Evolutionary conservation across 2,329 filamentous ascomycete species (phyloP).

Genomic region (Diaporthe nobilis): DNA sequence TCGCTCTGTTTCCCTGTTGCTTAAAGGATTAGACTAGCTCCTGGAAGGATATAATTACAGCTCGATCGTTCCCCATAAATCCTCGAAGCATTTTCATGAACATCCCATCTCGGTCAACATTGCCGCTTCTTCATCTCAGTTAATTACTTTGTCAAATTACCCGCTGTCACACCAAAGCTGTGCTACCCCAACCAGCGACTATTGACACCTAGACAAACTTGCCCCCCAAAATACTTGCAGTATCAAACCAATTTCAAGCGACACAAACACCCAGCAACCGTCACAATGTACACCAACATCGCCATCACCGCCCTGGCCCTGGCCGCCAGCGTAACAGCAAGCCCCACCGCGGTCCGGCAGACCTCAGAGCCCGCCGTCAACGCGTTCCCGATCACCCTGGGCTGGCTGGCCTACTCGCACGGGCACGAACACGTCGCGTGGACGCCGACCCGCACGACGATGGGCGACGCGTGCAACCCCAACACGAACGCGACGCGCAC

Average conservation of each 20-base stretch:
- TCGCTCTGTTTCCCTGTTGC: neutral
- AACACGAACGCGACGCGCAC: slow-evolving; percentile 30
- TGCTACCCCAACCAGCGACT: neutral
- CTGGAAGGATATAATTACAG: neutral
- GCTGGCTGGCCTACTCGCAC: neutral
- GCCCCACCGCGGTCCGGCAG: neutral
- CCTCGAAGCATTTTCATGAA: neutral
- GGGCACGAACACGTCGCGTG: neutral
- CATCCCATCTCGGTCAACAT: neutral
- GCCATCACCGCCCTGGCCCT: neutral
- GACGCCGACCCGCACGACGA: slow-evolving; percentile 38
- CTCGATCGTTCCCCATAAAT: neutral
- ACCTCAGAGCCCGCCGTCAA: neutral
- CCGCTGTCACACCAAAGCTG: neutral
- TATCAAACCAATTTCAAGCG: neutral
- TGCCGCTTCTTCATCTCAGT: neutral
- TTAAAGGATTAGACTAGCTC: neutral
- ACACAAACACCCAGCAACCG: neutral
- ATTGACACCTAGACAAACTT: neutral
- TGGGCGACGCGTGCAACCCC: slow-evolving; percentile 37
- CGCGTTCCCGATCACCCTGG: neutral
- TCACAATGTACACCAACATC: slow-evolving; percentile 1
- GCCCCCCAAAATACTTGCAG: no score
- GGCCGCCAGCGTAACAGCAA: neutral
- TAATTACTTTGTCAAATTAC: neutral